Percentiles rank a stretch among this genome's conserved stretches.
These are phyloP conservation scores for Spencermartinsiella ligniputridi DNA, from an alignment of 1,139 yeast species.

Conservation along the genomic window DNA sequence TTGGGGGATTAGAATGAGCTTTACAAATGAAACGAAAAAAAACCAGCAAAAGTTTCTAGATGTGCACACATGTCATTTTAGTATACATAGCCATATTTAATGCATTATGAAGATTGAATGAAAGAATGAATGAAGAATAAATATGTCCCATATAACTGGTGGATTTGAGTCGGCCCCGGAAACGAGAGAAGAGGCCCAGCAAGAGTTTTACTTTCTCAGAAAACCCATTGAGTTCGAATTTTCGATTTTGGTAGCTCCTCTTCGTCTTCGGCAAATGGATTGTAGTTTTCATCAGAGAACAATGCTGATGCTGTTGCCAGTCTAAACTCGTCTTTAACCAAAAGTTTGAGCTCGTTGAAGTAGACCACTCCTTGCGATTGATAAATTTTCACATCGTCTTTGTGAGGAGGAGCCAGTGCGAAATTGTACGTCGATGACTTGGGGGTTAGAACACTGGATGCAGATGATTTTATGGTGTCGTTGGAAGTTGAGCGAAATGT, in stretches of 20 bases:
- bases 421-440: not conserved
- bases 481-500: not conserved
- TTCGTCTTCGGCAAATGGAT: conserved; percentile 11
- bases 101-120: not conserved
- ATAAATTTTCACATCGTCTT: not conserved
- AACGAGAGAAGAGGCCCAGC: too few relatives aligned
- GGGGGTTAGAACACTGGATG: not conserved
- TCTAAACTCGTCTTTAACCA: not conserved
- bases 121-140: conserved; percentile 1
- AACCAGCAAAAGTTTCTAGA: not conserved
- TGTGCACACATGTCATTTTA: not conserved
- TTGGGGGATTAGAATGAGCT: conserved; percentile 3
- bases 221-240: not conserved
- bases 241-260: not conserved
- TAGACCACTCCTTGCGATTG: not conserved
- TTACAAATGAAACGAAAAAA: not conserved
- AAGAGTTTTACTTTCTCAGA: too few relatives aligned
- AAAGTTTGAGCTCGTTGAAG: not conserved
- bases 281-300: conserved; percentile 8
- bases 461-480: not conserved
- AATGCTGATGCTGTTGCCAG: not conserved
- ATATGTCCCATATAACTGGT: too few relatives aligned
- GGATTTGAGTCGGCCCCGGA: too few relatives aligned
- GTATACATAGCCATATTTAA: not conserved
- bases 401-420: not conserved